Base-by-base conservation (phyloP, 2,329 filamentous ascomycete genomes). In the Coniochaeta sp. region DNA sequence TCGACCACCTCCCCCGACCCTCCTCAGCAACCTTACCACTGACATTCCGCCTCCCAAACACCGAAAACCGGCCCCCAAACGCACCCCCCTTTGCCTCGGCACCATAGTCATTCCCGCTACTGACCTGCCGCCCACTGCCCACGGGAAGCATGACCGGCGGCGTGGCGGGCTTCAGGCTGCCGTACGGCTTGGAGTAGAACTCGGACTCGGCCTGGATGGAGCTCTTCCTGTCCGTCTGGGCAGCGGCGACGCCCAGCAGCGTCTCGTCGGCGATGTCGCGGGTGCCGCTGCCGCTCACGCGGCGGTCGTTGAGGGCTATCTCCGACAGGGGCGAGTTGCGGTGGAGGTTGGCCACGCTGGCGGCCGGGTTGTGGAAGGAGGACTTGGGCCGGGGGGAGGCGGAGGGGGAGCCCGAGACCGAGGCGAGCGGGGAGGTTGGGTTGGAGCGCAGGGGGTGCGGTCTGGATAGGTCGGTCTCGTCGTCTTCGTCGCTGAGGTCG, bases 21-120 rank as follows among this genome's bases (percentile, higher is more conserved):
- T 93, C 89, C 70, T 92, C 89, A 0, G 81, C 88, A 60, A 86
- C 73, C 76, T 89, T 90, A 1, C 89, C 89, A 69, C 88, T 91
- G 2, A 90, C 88, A 62, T 88, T 85, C 54, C 88, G 76, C 55
- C 81, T 26, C 34, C 56, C 56, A 58, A 58, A 58, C 76, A 19
- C 73, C 75, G 58, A 76, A 76, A 28, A 61, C 61, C 26, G 61
- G 61, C 7, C 40, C 61, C n/a, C 59, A 60, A 9, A 61, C 64
- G 16, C 17, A n/a, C 38, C 38, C 38, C 17, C 34, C 11, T 38
- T 38, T 3, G 33, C 69, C 68, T 1, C 70, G 63, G 60, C 26
- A 5, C 75, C 75, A 60, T 78, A 82, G 67, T 88, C 85, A 61
- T 82, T 84, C 1, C 84, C 85, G 6, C 81, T 82, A 14, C 82